Evolutionary conservation across 495 filamentous ascomycete genomes (phyloP).

Genomic region (Alectoria sarmentosa): DNA sequence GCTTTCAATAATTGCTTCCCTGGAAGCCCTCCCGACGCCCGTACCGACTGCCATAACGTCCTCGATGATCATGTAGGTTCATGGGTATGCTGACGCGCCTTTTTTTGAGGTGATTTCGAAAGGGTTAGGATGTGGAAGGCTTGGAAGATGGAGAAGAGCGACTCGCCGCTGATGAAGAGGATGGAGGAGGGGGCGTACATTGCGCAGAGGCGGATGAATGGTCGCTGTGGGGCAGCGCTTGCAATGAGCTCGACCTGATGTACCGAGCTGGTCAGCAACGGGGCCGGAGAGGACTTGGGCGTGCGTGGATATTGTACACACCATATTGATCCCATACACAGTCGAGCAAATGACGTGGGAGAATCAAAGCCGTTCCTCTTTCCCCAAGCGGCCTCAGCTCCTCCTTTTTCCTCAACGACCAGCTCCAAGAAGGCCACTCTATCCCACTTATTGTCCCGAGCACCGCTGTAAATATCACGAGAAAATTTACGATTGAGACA

Average conservation of each 20-base stretch:
- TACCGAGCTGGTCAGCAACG: neutral
- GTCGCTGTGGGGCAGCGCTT: constrained; percentile 30
- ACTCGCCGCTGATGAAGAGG: constrained; percentile 51
- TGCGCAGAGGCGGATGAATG: constrained; percentile 50
- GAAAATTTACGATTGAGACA: constrained; percentile 31
- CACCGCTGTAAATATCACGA: constrained; percentile 50
- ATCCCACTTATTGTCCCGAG: constrained; percentile 53
- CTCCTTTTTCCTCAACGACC: constrained; percentile 29
- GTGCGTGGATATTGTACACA: constrained; percentile 12
- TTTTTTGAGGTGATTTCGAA: constrained; percentile 66
- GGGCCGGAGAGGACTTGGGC: neutral
- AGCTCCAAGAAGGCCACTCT: constrained; percentile 44
- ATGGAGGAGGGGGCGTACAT: constrained; percentile 54
- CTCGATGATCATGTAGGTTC: constrained; percentile 70
- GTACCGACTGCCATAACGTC: constrained; percentile 78
- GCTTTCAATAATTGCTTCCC: constrained; percentile 54
- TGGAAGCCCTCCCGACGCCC: constrained; percentile 59
- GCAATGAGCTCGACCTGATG: constrained; percentile 45
- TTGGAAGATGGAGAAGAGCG: constrained; percentile 45
- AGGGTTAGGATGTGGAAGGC: constrained; percentile 45
- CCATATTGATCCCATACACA: constrained; percentile 39
- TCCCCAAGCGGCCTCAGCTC: constrained; percentile 17
- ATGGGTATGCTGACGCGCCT: constrained; percentile 60
- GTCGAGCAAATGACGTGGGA: constrained; percentile 57
- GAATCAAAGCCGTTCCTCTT: constrained; percentile 39